These are phyloP conservation scores for Metrosideros polymorpha DNA, from an alignment of 441 rosid species.

Conservation along the genomic window DNA sequence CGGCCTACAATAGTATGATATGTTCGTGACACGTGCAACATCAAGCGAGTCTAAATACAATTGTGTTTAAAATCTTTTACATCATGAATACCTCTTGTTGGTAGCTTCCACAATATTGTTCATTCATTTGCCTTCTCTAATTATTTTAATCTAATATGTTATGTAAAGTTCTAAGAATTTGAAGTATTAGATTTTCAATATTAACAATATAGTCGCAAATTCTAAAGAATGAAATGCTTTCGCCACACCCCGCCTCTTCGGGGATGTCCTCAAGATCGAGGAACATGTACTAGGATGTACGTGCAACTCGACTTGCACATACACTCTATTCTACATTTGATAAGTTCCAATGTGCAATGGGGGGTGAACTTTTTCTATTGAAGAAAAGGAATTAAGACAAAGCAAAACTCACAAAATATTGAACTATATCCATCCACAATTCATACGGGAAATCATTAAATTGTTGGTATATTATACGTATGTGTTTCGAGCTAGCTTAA, in stretches of 20 bases:
- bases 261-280: background rate
- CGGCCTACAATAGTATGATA: conserved; percentile 12
- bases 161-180: background rate
- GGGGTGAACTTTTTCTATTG: background rate
- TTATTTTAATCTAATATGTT: background rate
- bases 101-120: background rate
- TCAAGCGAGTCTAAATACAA: background rate
- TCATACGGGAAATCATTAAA: background rate
- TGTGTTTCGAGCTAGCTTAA: background rate
- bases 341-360: background rate
- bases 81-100: background rate
- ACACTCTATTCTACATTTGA: background rate
- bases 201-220: background rate
- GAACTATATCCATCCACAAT: background rate
- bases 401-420: background rate
- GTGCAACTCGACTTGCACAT: background rate
- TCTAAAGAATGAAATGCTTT: background rate
- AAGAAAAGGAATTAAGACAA: background rate
- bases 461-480: background rate
- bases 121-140: background rate
- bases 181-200: background rate
- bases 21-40: background rate
- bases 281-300: background rate
- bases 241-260: no score
- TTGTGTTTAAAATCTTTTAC: background rate